phyloP scores from a whole-genome alignment of 495 filamentous ascomycete species.

The Aspergillus ostianus region DNA sequence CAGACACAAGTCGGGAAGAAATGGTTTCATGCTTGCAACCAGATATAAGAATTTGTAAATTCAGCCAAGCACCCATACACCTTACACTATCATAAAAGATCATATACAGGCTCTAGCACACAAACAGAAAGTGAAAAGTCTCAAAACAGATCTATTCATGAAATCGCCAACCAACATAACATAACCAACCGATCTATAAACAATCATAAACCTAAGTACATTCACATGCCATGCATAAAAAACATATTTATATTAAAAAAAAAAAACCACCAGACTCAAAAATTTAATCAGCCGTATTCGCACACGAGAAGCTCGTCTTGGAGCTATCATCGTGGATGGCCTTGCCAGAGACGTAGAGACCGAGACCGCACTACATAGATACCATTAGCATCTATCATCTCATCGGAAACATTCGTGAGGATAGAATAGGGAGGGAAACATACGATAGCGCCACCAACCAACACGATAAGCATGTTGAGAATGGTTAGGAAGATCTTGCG shows the following conservation, averaged over 20 bases:
- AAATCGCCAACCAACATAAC: not conserved
- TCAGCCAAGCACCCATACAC: too few species aligned
- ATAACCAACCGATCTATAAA: not conserved
- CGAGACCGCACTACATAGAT: slow-evolving; percentile 31
- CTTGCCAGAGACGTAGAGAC: slow-evolving; percentile 40
- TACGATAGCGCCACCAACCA: slow-evolving; percentile 22
- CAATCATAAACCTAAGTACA: not conserved
- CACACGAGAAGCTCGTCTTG: slow-evolving; percentile 34
- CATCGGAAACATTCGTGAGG: not conserved
- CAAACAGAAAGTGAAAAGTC: too few species aligned
- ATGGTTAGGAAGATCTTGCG: slow-evolving; percentile 33
- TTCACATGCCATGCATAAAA: not conserved
- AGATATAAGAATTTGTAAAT: too few species aligned
- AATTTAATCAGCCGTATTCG: slow-evolving; percentile 24
- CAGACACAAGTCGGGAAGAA: too few species aligned
- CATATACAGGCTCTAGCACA: too few species aligned
- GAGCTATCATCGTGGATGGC: slow-evolving; percentile 39
- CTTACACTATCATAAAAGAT: too few species aligned
- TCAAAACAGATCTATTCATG: too few species aligned
- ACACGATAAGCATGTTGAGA: slow-evolving; percentile 27
- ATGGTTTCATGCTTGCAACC: too few species aligned
- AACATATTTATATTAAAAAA: not conserved
- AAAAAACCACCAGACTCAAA: slow-evolving; percentile 1
- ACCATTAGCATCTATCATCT: not conserved
- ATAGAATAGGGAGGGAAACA: not conserved